Evolutionary conservation across 208 protist species (phyloP).

Genomic region (Naegleria gruberi): DNA sequence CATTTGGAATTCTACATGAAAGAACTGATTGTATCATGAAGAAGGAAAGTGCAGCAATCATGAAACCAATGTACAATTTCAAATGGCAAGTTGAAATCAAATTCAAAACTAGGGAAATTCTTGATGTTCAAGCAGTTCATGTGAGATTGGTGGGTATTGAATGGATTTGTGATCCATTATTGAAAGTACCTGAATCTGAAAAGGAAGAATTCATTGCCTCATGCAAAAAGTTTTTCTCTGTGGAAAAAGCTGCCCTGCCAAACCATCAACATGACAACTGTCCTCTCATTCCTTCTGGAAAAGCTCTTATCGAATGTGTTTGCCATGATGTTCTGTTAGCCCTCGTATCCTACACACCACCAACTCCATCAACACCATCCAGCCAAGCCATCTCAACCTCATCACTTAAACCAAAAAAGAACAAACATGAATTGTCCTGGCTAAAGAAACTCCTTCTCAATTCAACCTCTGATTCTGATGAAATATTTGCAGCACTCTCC

Average conservation of each 20-base stretch:
- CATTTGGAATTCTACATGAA: neutral
- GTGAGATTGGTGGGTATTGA: neutral
- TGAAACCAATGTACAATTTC: neutral
- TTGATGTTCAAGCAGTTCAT: neutral
- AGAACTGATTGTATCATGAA: neutral
- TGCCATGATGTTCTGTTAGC: neutral
- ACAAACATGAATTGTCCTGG: neutral
- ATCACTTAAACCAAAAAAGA: neutral
- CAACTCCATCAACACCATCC: neutral
- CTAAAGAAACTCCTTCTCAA: neutral
- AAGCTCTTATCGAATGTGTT: neutral
- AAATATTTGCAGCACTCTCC: neutral
- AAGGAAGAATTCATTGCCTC: neutral
- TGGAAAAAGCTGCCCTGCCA: neutral
- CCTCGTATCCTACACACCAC: neutral
- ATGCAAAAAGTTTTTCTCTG: neutral
- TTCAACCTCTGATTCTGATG: neutral
- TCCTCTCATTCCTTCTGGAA: neutral
- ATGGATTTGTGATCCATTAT: neutral
- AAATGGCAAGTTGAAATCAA: neutral
- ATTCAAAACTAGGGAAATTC: neutral
- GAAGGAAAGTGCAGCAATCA: neutral
- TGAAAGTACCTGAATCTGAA: neutral
- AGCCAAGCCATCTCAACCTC: neutral
- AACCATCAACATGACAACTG: neutral